Evolutionary conservation across 2,329 filamentous ascomycete genomes (phyloP).

Genomic region (Leptographium radiaticola): DNA sequence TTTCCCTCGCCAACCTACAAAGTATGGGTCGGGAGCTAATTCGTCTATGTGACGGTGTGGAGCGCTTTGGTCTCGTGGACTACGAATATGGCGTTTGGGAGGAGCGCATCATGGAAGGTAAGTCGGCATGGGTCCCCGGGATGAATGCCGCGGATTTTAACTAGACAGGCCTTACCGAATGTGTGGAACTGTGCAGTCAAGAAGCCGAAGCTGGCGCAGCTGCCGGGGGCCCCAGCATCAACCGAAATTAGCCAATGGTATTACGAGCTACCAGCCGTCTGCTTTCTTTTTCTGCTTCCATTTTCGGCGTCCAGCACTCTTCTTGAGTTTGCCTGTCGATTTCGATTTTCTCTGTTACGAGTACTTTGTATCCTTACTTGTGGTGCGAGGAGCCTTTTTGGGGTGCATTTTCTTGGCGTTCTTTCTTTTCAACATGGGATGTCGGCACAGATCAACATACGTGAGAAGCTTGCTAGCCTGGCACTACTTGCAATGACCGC

Average conservation of each 20-base stretch:
- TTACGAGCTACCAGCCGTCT: background rate
- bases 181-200: background rate
- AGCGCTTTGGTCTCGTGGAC: conserved; percentile 87
- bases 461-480: background rate
- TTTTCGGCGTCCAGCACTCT: background rate
- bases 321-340: background rate
- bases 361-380: no score
- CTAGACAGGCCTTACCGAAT: background rate
- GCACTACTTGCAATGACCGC: background rate
- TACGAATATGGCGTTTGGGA: conserved; percentile 97
- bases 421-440: no score
- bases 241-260: background rate
- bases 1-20: conserved; percentile 57
- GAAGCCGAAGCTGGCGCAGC: background rate
- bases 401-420: background rate
- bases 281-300: background rate
- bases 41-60: conserved; percentile 70
- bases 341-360: background rate
- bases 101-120: conserved; percentile 76
- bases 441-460: no score
- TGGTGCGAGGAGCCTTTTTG: no score
- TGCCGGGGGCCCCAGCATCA: background rate
- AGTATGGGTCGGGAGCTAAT: conserved; percentile 75
- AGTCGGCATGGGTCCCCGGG: conserved; percentile 18
- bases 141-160: background rate